Percentiles rank a stretch among this genome's conserved stretches.
Conservation (phyloP, 108 stramenopile genomes). For the Nitzschia inconspicua region DNA sequence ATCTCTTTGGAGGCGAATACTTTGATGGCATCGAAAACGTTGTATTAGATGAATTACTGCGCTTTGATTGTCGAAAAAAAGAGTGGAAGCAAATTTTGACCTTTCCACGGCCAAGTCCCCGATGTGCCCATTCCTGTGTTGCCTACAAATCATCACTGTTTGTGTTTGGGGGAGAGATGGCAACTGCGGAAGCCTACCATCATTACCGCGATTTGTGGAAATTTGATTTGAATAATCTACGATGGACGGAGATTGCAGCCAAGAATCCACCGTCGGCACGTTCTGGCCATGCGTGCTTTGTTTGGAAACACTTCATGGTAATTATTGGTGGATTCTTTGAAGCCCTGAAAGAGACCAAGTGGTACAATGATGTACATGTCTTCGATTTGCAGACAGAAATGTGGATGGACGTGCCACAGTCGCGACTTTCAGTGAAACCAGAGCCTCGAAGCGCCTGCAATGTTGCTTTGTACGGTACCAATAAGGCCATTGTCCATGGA, state of each 20-base stretch:
- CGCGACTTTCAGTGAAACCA: constrained; percentile 66
- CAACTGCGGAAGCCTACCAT: constrained; percentile 91
- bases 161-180: constrained; percentile 93
- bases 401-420: constrained; percentile 81
- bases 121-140: constrained; percentile 93
- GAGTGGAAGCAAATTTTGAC: constrained; percentile 80
- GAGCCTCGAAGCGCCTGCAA: constrained; percentile 82
- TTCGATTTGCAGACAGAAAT: constrained; percentile 73
- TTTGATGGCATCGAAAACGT: constrained; percentile 91
- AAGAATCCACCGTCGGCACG: constrained; percentile 64
- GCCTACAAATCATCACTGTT: constrained; percentile 87
- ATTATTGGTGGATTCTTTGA: constrained; percentile 97
- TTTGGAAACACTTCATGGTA: constrained; percentile 93
- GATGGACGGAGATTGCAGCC: constrained; percentile 80
- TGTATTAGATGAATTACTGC: constrained; percentile 87
- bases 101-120: constrained; percentile 70
- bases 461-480: constrained; percentile 48
- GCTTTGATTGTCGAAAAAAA: constrained; percentile 57
- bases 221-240: constrained; percentile 72
- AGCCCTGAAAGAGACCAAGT: constrained; percentile 68
- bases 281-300: constrained; percentile 84
- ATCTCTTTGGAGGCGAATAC: constrained; percentile 95
- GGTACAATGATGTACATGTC: constrained; percentile 80
- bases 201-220: constrained; percentile 95
- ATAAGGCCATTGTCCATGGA: constrained; percentile 71